Conservation (phyloP, 2,329 filamentous ascomycete genomes). For the Fusarium xylarioides region DNA sequence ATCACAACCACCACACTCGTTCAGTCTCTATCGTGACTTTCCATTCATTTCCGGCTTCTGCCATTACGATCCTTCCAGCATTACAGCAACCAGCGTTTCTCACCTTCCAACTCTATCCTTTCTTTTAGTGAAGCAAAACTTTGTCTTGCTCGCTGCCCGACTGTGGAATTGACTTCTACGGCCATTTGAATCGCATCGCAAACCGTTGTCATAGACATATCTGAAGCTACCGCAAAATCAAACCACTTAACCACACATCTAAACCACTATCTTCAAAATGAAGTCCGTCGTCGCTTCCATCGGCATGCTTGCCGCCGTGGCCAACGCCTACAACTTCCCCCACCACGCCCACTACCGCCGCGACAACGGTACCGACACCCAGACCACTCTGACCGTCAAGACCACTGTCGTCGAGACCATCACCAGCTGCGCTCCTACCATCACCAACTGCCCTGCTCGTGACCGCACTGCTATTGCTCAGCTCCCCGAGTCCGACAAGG, state of each 20-base stretch:
- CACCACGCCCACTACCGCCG: constrained; percentile 46
- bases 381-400: constrained; percentile 60
- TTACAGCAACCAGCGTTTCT: constrained; percentile 32
- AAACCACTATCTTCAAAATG: constrained; percentile 52
- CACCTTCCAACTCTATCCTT: constrained; percentile 35
- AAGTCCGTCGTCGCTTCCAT: constrained; percentile 55
- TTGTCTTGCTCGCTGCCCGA: constrained; percentile 41
- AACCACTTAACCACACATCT: constrained; percentile 7
- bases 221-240: constrained; percentile 28
- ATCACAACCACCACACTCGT: constrained; percentile 35
- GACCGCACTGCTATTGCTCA: constrained; percentile 46
- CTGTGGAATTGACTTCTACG: constrained; percentile 49
- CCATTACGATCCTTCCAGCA: constrained; percentile 45
- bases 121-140: constrained; percentile 46
- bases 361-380: constrained; percentile 42
- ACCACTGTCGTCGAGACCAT: constrained; percentile 65
- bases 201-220: constrained; percentile 39
- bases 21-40: constrained; percentile 44
- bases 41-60: constrained; percentile 42
- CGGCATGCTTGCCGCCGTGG: constrained; percentile 57
- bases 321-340: constrained; percentile 51
- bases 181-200: constrained; percentile 31
- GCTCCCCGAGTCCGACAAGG: constrained; percentile 49
- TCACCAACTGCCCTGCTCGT: constrained; percentile 63
- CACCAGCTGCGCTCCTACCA: constrained; percentile 65